Evolutionary conservation across 805 yeast genomes (phyloP), one percentile per base, ranked within the genome.

Genomic region (Nakazawaea wyomingensis): DNA sequence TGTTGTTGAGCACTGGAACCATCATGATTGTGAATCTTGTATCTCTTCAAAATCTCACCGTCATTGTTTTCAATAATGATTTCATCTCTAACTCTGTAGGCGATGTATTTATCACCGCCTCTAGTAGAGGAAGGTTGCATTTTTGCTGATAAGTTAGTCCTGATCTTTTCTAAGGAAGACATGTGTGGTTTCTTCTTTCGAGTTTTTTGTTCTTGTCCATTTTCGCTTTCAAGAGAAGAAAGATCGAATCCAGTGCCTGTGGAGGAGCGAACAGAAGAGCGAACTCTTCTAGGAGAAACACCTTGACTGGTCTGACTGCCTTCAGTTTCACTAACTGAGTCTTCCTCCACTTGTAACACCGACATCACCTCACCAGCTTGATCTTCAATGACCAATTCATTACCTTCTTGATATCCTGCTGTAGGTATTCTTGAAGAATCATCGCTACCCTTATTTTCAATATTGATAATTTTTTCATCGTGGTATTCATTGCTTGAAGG

Each of bases 41-140:
- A 91, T 41, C 96, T 72, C 55, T 96, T 79, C 36, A 93, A 68
- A 44, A 93, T 78, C 53, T 91, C 98, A 50, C 98, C 99, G 10
- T 90, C 96, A 35, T 78, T 86, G 54, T 89, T 85, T 61, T 91
- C 99, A 45, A 93, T 82, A 46, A 88, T 72, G 43, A 93, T 75
- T 46, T 80, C 70, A 54, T 87, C 80, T 56, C 82, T 93, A 32
- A 86, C 70, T 60, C 83, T 85, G 61, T 81, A 91, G 1, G 96
- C 98, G 61, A 66, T 78, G 52, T 66, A 80, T 57, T 64, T 66
- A 51, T 29, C 49, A 51, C 21, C 19, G 30, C 7, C 17, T 35
- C 30, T 13, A 8, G 30, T 18, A n/a, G 31, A 13, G 18, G 34
- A 11, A 10, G n/a, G 16, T 9, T 21, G 14, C n/a, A 37, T 9